Base-by-base conservation (phyloP, 345 rosid species). In the Melastoma malabathricum region DNA sequence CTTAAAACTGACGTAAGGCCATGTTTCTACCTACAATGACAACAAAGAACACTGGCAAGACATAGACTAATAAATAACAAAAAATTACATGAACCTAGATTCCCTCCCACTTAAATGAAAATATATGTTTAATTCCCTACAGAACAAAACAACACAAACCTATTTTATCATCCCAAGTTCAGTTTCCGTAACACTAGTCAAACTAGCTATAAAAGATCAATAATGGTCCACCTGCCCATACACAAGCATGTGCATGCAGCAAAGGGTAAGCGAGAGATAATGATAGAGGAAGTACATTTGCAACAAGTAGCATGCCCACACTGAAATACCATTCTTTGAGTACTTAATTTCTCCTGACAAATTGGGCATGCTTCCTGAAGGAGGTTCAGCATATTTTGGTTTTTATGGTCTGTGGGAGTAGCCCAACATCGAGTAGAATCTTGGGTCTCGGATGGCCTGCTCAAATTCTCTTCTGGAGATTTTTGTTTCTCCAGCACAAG, bases 281-380 rank as follows among this genome's bases (percentile, higher is more conserved):
- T 48, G 48, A 47, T n/a, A 14, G 4, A 51, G 59, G 61, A 61
- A 68, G 74, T 73, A 90, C 98, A 90, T 74, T 84, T 86, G 69
- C 96, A 86, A 72, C 98, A 86, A 63, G 83, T 84, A 64, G 70
- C 64, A 58, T 90, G 98, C 17, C 94, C 98, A 15, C 98, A 90
- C 58, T 80, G 92, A 67, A 90, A 90, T 68, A 90, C 96, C 96
- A 90, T 86, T 77, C 74, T 90, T 63, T 78, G 92, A 67, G 64
- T 80, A 63, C 74, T 67, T 61, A 84, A 68, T 59, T 58, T 78
- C 44, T 90, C 96, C 53, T 86, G 96, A 69, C 96, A 90, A 64
- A 90, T 73, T 39, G 95, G 98, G 59, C 98, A 90, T 48, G 89
- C 72, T 73, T 82, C 96, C 63, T 75, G 86, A 10, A 55, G 58